phyloP scores from a whole-genome alignment of 1,139 yeast species.

The Pichia sp. region DNA sequence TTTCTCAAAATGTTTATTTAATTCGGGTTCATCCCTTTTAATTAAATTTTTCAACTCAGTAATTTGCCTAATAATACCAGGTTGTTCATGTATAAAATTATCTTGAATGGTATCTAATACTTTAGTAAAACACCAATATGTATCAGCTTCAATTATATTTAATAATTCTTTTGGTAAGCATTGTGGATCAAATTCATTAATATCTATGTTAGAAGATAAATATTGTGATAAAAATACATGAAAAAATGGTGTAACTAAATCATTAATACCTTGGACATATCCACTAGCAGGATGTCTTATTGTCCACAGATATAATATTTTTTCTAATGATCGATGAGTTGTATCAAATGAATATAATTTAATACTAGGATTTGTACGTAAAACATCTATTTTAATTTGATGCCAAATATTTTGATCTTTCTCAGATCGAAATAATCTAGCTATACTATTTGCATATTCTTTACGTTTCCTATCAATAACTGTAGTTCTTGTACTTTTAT shows the following conservation, averaged over 20 bases:
- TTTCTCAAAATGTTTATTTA: conserved; percentile 65
- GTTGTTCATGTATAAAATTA: conserved; percentile 95
- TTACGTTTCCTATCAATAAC: conserved; percentile 75
- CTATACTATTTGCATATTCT: conserved; percentile 74
- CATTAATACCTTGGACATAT: conserved; percentile 97
- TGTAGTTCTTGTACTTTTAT: conserved; percentile 63
- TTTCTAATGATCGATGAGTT: conserved; percentile 74
- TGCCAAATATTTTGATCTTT: conserved; percentile 86
- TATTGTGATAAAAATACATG: conserved; percentile 80
- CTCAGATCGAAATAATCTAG: conserved; percentile 48
- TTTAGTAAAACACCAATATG: conserved; percentile 93
- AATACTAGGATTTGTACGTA: conserved; percentile 86
- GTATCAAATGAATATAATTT: conserved; percentile 61
- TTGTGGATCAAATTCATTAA: conserved; percentile 56
- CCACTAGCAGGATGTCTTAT: conserved; percentile 97
- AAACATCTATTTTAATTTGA: conserved; percentile 92
- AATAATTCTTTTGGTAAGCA: conserved; percentile 50
- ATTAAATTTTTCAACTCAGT: conserved; percentile 72
- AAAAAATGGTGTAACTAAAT: conserved; percentile 87
- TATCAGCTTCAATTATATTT: conserved; percentile 79
- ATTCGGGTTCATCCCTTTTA: conserved; percentile 67
- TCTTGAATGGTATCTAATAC: conserved; percentile 91
- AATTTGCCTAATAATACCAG: conserved; percentile 92
- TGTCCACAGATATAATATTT: conserved; percentile 89
- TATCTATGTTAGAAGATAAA: conserved; percentile 37